A percentile compares a stretch with the other conserved stretches of the same genome.
Conservation (phyloP, 1,284 basidiomycete species). For the Paramarasmius palmivorus region DNA sequence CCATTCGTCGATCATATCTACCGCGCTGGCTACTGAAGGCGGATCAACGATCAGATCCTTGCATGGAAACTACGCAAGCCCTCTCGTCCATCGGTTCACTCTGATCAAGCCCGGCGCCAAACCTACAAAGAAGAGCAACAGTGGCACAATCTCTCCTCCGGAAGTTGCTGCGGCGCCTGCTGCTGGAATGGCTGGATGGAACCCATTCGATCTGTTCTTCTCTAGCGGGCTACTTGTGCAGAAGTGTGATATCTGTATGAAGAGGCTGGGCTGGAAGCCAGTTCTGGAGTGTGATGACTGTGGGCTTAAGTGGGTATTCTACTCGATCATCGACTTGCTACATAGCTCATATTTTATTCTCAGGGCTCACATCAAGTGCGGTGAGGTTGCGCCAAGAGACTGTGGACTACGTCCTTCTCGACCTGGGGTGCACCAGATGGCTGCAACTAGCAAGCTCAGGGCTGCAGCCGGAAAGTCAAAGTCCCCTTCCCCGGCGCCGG, state of each 20-base stretch:
- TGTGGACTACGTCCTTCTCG: constrained; percentile 58
- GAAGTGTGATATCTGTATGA: constrained; percentile 82
- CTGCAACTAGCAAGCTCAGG: background rate
- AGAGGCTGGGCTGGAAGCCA: constrained; percentile 83
- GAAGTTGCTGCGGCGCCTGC: constrained; percentile 18
- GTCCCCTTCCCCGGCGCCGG: background rate
- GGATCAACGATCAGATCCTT: constrained; percentile 62
- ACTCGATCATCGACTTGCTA: constrained; percentile 5
- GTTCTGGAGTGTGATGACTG: constrained; percentile 90
- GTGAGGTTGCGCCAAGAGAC: constrained; percentile 75
- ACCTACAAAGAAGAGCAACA: constrained; percentile 37
- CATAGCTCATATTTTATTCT: constrained; percentile 17
- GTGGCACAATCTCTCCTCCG: constrained; percentile 32
- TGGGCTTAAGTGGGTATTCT: constrained; percentile 55
- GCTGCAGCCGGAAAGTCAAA: background rate
- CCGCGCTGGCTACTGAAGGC: constrained; percentile 69
- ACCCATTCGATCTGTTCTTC: constrained; percentile 77
- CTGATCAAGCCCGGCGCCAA: constrained; percentile 76
- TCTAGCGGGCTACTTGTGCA: constrained; percentile 65
- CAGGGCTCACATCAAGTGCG: constrained; percentile 84
- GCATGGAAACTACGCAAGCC: constrained; percentile 38
- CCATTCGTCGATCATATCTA: constrained; percentile 48
- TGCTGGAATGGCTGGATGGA: constrained; percentile 60
- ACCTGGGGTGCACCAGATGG: constrained; percentile 26
- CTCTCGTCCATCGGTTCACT: constrained; percentile 82